These are phyloP conservation scores for Phalaenopsis hybrid DNA, from an alignment of 116 monocot species.

Conservation along the genomic window DNA sequence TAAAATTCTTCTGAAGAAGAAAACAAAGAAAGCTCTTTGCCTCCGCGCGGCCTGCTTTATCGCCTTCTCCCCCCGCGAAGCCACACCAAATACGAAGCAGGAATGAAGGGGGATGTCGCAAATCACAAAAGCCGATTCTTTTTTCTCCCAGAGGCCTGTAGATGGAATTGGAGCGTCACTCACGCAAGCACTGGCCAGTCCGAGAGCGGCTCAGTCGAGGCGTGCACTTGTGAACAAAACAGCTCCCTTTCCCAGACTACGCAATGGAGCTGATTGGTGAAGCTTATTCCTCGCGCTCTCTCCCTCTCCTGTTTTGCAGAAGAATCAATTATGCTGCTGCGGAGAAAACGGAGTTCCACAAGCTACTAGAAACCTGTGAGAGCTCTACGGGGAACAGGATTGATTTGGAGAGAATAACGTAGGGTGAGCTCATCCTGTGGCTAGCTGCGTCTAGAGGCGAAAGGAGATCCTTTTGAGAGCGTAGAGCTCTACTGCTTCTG, in stretches of 20 bases:
- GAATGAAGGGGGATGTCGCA: neutral
- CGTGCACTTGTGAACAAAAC: conserved; percentile 6
- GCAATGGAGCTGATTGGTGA: neutral
- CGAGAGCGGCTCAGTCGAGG: conserved; percentile 12
- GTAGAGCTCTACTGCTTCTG: neutral
- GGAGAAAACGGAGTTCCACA: neutral
- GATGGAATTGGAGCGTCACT: conserved; percentile 23
- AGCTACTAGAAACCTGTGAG: neutral
- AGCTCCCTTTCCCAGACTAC: conserved; percentile 3
- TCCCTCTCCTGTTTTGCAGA: neutral
- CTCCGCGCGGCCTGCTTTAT: conserved; percentile 1
- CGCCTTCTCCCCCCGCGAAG: conserved; percentile 6
- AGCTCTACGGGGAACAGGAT: neutral
- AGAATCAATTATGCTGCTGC: neutral
- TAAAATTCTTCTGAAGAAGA: neutral
- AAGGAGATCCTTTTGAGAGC: neutral
- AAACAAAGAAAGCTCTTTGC: neutral
- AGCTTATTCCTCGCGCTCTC: neutral
- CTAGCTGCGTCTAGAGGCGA: neutral
- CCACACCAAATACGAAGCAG: neutral
- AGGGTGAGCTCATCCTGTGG: conserved; percentile 5
- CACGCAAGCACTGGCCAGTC: conserved; percentile 28
- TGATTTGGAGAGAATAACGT: neutral
- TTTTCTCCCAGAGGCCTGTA: neutral
- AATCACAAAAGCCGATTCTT: conserved; percentile 7